Percentiles rank a stretch among this genome's conserved stretches.
Conservation (phyloP, 1,284 basidiomycete genomes). For the Melampsora larici-populina region DNA sequence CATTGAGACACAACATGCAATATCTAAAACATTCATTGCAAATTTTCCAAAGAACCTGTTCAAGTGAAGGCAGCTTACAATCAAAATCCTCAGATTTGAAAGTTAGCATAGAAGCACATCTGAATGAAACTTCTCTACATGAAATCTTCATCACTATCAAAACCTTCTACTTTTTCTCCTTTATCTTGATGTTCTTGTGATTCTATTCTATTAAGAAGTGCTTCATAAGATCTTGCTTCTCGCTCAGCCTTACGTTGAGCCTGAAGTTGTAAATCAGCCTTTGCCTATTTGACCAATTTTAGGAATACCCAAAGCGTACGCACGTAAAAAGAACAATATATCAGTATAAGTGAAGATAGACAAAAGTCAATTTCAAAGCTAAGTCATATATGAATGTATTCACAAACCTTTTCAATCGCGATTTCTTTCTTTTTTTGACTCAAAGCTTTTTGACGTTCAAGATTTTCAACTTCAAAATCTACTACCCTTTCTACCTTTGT, state of each 20-base stretch:
- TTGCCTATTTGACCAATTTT: constrained; percentile 24
- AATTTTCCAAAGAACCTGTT: too few relatives aligned
- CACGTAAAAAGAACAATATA: not conserved
- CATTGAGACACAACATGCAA: too few relatives aligned
- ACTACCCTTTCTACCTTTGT: constrained; percentile 63
- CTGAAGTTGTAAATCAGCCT: constrained; percentile 25
- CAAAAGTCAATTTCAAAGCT: not conserved
- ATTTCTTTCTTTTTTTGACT: constrained; percentile 26
- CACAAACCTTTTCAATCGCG: constrained; percentile 24
- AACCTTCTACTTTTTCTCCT: constrained; percentile 42
- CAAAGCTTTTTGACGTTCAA: constrained; percentile 33
- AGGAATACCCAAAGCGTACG: too few relatives aligned
- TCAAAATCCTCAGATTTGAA: too few relatives aligned
- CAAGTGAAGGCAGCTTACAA: too few relatives aligned
- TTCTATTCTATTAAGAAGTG: constrained; percentile 26
- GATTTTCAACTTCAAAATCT: constrained; percentile 29
- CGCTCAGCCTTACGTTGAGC: constrained; percentile 32
- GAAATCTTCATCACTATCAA: constrained; percentile 43
- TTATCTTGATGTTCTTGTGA: constrained; percentile 23
- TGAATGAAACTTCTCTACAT: constrained; percentile 32
- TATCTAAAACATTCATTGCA: too few relatives aligned
- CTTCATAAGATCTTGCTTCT: constrained; percentile 33
- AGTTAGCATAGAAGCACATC: too few relatives aligned
- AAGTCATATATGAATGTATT: too few relatives aligned
- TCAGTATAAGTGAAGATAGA: not conserved